phyloP scores from a whole-genome alignment of 768 basidiomycete species.

The Leccinellum rugosiceps region DNA sequence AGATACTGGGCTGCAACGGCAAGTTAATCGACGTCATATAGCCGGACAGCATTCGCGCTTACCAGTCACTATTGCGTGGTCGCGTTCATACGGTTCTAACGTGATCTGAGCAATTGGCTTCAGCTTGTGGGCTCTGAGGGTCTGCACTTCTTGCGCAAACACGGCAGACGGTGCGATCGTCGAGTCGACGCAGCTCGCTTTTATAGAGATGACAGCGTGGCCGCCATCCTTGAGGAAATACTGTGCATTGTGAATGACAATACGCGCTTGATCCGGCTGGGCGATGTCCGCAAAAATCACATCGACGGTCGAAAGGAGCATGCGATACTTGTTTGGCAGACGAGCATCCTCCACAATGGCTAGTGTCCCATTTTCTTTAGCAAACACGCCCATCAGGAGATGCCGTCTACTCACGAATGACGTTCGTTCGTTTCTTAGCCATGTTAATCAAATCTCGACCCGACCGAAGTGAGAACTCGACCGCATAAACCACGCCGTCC shows the following conservation, averaged over 20 bases:
- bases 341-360: slow-evolving; percentile 98
- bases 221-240: slow-evolving; percentile 95
- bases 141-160: slow-evolving; percentile 85
- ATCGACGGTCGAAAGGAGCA: slow-evolving; percentile 93
- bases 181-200: slow-evolving; percentile 98
- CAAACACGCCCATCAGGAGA: not conserved
- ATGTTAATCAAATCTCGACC: slow-evolving; percentile 98
- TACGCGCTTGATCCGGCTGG: slow-evolving; percentile 98
- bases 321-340: slow-evolving; percentile 93
- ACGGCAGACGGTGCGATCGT: slow-evolving; percentile 88
- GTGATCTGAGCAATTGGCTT: slow-evolving; percentile 97
- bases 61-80: slow-evolving; percentile 90
- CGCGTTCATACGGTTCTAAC: slow-evolving; percentile 88
- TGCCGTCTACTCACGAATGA: slow-evolving; percentile 71
- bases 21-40: not conserved
- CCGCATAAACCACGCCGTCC: slow-evolving; percentile 97
- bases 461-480: slow-evolving; percentile 95
- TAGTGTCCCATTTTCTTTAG: slow-evolving; percentile 27
- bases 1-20: slow-evolving; percentile 41
- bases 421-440: slow-evolving; percentile 99
- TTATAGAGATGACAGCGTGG: slow-evolving; percentile 94
- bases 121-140: slow-evolving; percentile 71
- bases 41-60: slow-evolving; percentile 18
- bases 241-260: slow-evolving; percentile 89
- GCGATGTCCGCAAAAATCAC: slow-evolving; percentile 98